These are phyloP conservation scores for Nitzschia putrida DNA, from an alignment of 108 stramenopile species.

Conservation along the genomic window DNA sequence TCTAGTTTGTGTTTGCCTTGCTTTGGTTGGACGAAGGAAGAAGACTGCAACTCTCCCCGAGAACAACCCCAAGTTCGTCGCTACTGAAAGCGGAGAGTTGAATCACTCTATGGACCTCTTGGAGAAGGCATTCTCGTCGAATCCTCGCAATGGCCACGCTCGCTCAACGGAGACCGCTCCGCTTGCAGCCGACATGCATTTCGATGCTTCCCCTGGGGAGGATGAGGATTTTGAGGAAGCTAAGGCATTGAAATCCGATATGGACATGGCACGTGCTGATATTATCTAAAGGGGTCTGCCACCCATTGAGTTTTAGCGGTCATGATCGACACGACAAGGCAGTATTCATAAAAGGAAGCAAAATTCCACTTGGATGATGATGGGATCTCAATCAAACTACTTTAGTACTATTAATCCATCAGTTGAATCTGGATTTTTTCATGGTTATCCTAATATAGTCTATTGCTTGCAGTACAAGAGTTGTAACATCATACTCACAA, in stretches of 20 bases:
- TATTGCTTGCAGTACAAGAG: no score
- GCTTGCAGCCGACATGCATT: constrained; percentile 13
- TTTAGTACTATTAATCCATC: no score
- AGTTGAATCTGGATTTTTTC: no score
- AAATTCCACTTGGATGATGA: no score
- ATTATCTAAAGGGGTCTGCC: constrained; percentile 22
- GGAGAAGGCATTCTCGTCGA: constrained; percentile 36
- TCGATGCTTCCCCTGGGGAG: constrained; percentile 14
- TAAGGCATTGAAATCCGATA: constrained; percentile 20
- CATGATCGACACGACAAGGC: no score
- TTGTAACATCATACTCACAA: no score
- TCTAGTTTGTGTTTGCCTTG: not conserved
- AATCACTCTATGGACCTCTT: constrained; percentile 47
- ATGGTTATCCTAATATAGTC: no score
- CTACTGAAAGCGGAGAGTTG: constrained; percentile 18
- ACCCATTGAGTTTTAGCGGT: no score
- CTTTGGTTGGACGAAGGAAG: constrained; percentile 1
- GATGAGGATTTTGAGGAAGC: constrained; percentile 40
- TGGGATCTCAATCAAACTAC: no score
- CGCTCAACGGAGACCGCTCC: constrained; percentile 4
- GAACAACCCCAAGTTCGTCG: constrained; percentile 33
- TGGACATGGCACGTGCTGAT: constrained; percentile 3
- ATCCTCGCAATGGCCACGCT: constrained; percentile 2
- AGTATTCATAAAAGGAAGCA: no score
- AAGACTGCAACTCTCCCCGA: constrained; percentile 16